Conservation (phyloP, 768 basidiomycete species). For the Leccinum disarticulatum region DNA sequence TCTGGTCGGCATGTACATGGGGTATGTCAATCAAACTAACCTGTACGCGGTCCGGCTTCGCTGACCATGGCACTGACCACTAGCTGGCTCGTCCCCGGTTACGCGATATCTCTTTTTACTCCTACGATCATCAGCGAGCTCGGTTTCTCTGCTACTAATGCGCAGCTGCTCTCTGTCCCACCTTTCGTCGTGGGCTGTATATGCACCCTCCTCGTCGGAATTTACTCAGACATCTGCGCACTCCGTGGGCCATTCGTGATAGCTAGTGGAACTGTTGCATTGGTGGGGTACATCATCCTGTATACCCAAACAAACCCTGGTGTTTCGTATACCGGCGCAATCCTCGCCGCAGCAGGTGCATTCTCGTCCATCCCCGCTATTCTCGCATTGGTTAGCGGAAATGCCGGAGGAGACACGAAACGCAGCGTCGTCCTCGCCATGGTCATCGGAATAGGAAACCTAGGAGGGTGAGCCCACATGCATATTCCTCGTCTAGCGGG, state of each 20-base stretch:
- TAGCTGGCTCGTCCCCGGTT: constrained; percentile 46
- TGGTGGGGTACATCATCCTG: constrained; percentile 53
- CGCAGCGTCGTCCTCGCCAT: constrained; percentile 51
- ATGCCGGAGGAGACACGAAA: constrained; percentile 55
- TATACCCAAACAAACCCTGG: constrained; percentile 33
- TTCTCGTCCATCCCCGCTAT: constrained; percentile 47
- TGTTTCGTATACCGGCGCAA: constrained; percentile 43
- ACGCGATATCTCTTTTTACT: constrained; percentile 49
- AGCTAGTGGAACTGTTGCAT: constrained; percentile 38
- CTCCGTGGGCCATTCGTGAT: constrained; percentile 52
- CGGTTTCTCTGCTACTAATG: constrained; percentile 50
- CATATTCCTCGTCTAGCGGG: constrained; percentile 1
- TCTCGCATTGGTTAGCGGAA: constrained; percentile 55
- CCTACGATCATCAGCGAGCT: constrained; percentile 51
- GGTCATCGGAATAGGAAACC: constrained; percentile 54
- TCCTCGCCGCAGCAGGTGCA: constrained; percentile 52
- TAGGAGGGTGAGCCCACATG: constrained; percentile 45
- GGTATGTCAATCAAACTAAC: constrained; percentile 27
- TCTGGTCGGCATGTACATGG: constrained; percentile 39
- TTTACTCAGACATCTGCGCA: constrained; percentile 42
- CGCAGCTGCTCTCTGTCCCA: constrained; percentile 49
- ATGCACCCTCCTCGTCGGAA: constrained; percentile 41
- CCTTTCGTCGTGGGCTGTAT: constrained; percentile 49
- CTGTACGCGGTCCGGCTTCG: background rate
- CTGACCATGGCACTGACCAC: constrained; percentile 6